Evolutionary conservation across 768 basidiomycete genomes (phyloP).

Genomic region (Rhodotorula kratochvilovae): DNA sequence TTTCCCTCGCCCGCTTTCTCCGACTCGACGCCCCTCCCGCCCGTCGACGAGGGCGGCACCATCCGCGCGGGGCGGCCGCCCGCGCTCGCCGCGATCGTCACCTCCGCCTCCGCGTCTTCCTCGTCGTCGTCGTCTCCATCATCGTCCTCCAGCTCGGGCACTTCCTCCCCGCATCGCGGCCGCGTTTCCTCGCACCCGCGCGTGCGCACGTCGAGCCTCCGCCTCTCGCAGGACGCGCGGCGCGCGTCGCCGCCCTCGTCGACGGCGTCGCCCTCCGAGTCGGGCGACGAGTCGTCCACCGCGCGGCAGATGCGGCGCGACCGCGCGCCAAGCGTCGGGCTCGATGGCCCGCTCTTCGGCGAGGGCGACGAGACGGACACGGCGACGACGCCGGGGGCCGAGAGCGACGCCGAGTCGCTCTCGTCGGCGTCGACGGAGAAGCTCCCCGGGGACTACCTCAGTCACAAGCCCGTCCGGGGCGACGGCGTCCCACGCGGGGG

Average conservation of each 20-base stretch:
- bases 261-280: not conserved
- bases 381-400: slow-evolving; percentile 11
- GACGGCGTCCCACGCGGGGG: not conserved
- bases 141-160: not conserved
- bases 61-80: not conserved
- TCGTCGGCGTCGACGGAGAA: not conserved
- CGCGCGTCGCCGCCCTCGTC: not conserved
- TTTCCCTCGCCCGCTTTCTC: slow-evolving; percentile 4
- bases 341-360: slow-evolving; percentile 34
- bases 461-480: not conserved
- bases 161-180: not conserved
- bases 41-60: not conserved
- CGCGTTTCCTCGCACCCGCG: not conserved
- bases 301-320: slow-evolving; percentile 15
- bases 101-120: not conserved
- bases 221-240: no score
- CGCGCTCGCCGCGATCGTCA: not conserved
- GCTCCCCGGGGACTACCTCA: not conserved
- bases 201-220: not conserved
- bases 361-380: slow-evolving; percentile 27
- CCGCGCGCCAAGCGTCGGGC: slow-evolving; percentile 23
- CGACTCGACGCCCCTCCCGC: not conserved
- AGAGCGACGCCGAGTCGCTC: not conserved
- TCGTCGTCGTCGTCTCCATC: not conserved
- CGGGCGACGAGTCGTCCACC: not conserved